Evolutionary conservation across 2,329 filamentous ascomycete species (phyloP).

Genomic region (Cladosporium sphaerospermum): DNA sequence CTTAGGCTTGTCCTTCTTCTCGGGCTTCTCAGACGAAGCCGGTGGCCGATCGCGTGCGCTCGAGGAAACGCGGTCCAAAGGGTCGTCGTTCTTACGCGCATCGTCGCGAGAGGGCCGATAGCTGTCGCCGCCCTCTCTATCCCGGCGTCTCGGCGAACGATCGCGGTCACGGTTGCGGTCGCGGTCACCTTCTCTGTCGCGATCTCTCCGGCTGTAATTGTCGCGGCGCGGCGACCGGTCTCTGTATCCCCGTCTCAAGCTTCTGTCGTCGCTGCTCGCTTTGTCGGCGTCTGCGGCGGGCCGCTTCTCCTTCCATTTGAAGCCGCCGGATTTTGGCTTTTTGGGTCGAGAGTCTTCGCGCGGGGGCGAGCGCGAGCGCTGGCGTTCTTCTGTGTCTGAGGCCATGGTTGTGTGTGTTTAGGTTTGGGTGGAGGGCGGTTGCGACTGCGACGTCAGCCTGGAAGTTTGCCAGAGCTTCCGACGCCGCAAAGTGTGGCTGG

Average conservation of each 20-base stretch:
- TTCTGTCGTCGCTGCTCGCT: conserved; percentile 16
- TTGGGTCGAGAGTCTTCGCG: conserved; percentile 22
- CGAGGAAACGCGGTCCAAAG: conserved; percentile 8
- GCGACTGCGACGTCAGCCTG: background rate
- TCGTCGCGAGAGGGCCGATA: conserved; percentile 26
- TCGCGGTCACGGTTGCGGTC: conserved; percentile 15
- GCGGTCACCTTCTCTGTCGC: conserved; percentile 13
- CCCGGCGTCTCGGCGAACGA: conserved; percentile 19
- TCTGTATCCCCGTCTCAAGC: conserved; percentile 29
- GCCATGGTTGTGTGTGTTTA: conserved; percentile 4
- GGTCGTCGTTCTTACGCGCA: background rate
- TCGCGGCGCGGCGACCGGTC: conserved; percentile 29
- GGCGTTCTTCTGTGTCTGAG: conserved; percentile 4
- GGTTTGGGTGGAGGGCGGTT: background rate
- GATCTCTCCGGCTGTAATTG: conserved; percentile 15
- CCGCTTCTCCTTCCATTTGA: conserved; percentile 34
- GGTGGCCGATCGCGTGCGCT: conserved; percentile 6
- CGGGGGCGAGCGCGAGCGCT: conserved; percentile 28
- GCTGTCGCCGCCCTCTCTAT: conserved; percentile 29
- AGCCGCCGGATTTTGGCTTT: conserved; percentile 28
- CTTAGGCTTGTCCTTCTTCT: conserved; percentile 24
- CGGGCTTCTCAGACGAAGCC: conserved; percentile 16
- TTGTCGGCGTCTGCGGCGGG: conserved; percentile 18
- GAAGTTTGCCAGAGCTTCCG: conserved; percentile 5
- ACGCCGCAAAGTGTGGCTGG: background rate